Conservation (phyloP, 495 filamentous ascomycete genomes). For the Delitschia confertaspora region DNA sequence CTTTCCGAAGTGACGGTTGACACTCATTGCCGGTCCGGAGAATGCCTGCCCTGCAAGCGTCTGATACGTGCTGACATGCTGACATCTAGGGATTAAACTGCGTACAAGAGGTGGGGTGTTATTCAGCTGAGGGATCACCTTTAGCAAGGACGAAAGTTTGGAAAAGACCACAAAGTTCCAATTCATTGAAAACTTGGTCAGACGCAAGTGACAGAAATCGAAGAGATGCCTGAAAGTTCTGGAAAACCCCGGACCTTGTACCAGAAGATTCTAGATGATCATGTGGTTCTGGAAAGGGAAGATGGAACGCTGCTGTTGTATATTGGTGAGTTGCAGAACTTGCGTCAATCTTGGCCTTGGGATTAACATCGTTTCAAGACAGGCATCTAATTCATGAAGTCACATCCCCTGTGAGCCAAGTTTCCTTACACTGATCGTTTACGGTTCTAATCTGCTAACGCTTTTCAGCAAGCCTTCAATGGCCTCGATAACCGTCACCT, state of each 20-base stretch:
- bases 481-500: not conserved
- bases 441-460: not conserved
- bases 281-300: not conserved
- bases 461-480: not conserved
- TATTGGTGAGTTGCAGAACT: slow-evolving; percentile 14
- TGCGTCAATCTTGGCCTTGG: slow-evolving; percentile 6
- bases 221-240: no score
- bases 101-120: no score
- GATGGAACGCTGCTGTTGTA: not conserved
- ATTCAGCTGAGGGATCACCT: no score
- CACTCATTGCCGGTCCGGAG: no score
- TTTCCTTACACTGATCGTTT: not conserved
- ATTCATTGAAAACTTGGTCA: no score
- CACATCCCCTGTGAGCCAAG: not conserved
- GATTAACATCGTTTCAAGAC: slow-evolving; percentile 9
- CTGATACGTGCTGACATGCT: no score
- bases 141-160: no score
- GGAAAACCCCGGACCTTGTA: not conserved
- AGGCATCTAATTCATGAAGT: not conserved
- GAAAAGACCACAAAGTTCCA: no score
- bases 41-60: no score
- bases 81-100: no score
- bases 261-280: not conserved
- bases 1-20: no score
- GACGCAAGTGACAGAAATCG: no score